Evolutionary conservation across 1,284 basidiomycete genomes (phyloP), one percentile per base, ranked within the genome.

Genomic region (Trichosporon faecale): DNA sequence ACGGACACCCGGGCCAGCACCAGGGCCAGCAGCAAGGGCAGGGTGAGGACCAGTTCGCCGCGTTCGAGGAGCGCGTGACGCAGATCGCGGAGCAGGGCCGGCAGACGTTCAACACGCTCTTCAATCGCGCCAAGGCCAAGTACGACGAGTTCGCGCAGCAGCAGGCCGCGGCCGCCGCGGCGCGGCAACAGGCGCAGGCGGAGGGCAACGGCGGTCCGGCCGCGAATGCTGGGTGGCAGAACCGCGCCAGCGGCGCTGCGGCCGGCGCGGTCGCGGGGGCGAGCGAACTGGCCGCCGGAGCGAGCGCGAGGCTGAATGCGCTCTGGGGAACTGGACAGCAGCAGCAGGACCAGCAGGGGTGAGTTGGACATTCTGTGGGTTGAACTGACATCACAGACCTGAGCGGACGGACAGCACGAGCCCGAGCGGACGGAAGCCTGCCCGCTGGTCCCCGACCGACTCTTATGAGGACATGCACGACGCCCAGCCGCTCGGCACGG

Each of bases 381-480:
- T 5, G 3, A 61, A 18, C 29, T 29, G 23, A 29, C 18, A 14
- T 3, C 18, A 7, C 57, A 61, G 57, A n/a, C 29, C 57, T 14
- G 57, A 61, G 12, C 57, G 57, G 16, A 61, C 57, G 18, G 29
- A 33, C 27, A n/a, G 27, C 27, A 21, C 57, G 5, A n/a, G 29
- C 5, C 57, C 46, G 40, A 12, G 29, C 14, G 44, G 29, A 44
- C 65, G 29, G 64, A n/a, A 27, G 67, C 52, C 49, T 61, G 73
- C 74, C 27, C 70, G 81, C 55, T 84, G 83, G 83, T 75, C 78
- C 63, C 83, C 83, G 1, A 74, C 77, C 0, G 82, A 84, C 69
- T 68, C 76, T 8, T 83, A 75, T 67, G 82, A 81, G 57, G 57
- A 61, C 57, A 61, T 61, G 57, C 57, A 61, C 77, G 68, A 72